A percentile compares a stretch with the other conserved stretches of the same genome.
phyloP scores from a whole-genome alignment of 345 rosid species.

The Clarkia xantiana region DNA sequence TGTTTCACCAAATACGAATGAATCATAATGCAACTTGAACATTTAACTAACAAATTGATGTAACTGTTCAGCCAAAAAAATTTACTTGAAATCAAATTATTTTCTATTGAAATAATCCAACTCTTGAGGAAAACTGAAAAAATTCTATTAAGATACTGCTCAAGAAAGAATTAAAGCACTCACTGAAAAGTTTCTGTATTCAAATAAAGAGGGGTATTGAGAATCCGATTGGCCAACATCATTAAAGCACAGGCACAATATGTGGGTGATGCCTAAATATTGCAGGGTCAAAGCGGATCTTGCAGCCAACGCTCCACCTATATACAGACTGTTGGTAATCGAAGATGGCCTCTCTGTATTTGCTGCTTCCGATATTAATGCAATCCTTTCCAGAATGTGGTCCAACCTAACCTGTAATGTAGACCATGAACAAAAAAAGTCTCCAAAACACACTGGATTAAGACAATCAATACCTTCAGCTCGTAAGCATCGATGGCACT shows the following conservation, averaged over 20 bases:
- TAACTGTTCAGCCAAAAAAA: too few species aligned
- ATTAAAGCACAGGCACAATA: constrained; percentile 81
- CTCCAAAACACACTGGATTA: neutral
- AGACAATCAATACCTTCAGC: constrained; percentile 46
- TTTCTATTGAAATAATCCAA: too few species aligned
- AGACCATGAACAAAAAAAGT: too few species aligned
- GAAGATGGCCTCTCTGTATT: constrained; percentile 86
- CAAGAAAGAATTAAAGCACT: constrained; percentile 16
- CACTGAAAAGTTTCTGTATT: constrained; percentile 75
- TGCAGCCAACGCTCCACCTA: constrained; percentile 89
- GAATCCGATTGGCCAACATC: constrained; percentile 93
- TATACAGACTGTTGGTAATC: constrained; percentile 50
- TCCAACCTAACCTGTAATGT: constrained; percentile 73
- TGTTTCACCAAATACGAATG: constrained; percentile 40
- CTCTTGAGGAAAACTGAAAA: too few species aligned
- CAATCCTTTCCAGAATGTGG: constrained; percentile 88
- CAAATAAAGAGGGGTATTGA: constrained; percentile 57
- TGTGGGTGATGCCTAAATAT: constrained; percentile 59
- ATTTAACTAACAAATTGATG: too few species aligned
- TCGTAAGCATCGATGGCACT: constrained; percentile 79
- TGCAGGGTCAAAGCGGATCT: constrained; percentile 69
- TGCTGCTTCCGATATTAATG: constrained; percentile 80
- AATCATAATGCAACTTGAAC: too few species aligned
- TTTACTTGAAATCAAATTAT: too few species aligned
- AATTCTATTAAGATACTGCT: too few species aligned